These are phyloP conservation scores for Agrocybe pediades DNA, from an alignment of 768 basidiomycete species.

Conservation along the genomic window DNA sequence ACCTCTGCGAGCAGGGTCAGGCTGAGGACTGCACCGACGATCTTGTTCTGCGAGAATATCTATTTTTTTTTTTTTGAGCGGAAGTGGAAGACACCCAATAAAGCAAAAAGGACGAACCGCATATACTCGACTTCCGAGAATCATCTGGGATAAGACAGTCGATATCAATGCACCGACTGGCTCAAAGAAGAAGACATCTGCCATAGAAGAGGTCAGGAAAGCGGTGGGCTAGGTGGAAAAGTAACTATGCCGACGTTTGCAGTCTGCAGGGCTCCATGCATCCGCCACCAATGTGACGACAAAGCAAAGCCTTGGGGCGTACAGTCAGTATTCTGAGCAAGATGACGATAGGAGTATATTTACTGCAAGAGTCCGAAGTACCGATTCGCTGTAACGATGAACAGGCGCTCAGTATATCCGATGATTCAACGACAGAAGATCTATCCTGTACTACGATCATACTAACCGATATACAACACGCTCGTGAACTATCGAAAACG, in stretches of 20 bases:
- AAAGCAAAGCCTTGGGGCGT: slow-evolving; percentile 4
- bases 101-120: slow-evolving; percentile 9
- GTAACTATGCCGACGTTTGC: slow-evolving; percentile 14
- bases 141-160: slow-evolving; percentile 22
- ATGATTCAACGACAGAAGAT: neutral
- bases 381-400: slow-evolving; percentile 17
- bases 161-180: slow-evolving; percentile 23
- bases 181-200: slow-evolving; percentile 19
- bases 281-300: slow-evolving; percentile 16
- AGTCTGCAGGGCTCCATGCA: slow-evolving; percentile 13
- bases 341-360: neutral
- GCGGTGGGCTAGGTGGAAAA: neutral
- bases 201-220: neutral
- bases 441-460: no score
- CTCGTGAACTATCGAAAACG: slow-evolving; percentile 9
- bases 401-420: neutral
- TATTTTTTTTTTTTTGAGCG: neutral
- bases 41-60: slow-evolving; percentile 1
- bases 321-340: neutral
- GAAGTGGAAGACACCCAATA: no score
- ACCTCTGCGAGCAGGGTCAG: slow-evolving; percentile 11
- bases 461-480: slow-evolving; percentile 12
- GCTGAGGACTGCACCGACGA: slow-evolving; percentile 4
- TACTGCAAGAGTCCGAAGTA: slow-evolving; percentile 25
- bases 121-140: slow-evolving; percentile 22